phyloP scores from a whole-genome alignment of 768 basidiomycete genomes.

The Boletus patriciae region DNA sequence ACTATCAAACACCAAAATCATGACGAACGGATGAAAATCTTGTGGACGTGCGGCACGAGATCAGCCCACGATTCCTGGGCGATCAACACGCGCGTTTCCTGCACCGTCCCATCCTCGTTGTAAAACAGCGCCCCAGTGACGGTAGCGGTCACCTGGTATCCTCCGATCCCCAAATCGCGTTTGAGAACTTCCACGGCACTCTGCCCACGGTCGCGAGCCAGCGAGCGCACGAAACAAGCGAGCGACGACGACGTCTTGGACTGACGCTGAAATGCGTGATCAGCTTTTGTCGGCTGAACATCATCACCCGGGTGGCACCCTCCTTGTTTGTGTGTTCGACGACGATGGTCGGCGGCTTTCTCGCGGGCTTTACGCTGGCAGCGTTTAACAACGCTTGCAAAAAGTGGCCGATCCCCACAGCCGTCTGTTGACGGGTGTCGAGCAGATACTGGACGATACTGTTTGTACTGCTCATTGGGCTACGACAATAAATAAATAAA shows the following conservation, averaged over 20 bases:
- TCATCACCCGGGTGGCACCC: conserved; percentile 4
- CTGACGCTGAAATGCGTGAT: neutral
- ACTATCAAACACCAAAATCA: neutral
- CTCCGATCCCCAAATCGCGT: neutral
- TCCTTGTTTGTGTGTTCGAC: conserved; percentile 4
- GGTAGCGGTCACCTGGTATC: neutral
- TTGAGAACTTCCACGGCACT: neutral
- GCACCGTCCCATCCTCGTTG: conserved; percentile 2
- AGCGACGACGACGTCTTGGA: neutral
- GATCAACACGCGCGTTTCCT: neutral
- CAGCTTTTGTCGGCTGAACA: conserved; percentile 12
- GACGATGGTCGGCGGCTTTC: neutral
- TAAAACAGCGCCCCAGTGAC: conserved; percentile 8
- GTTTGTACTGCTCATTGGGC: conserved; percentile 7
- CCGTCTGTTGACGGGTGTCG: neutral
- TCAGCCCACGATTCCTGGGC: conserved; percentile 8
- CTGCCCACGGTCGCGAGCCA: neutral
- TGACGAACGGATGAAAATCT: neutral
- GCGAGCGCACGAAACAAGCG: neutral
- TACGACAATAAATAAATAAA: neutral
- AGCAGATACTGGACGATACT: conserved; percentile 4
- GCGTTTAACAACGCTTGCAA: conserved; percentile 49
- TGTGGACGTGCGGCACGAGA: conserved; percentile 10
- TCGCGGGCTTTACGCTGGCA: neutral
- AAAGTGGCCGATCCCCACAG: conserved; percentile 42